Evolutionary conservation across 1,284 basidiomycete species (phyloP).

Genomic region (Caloboletus inedulis): DNA sequence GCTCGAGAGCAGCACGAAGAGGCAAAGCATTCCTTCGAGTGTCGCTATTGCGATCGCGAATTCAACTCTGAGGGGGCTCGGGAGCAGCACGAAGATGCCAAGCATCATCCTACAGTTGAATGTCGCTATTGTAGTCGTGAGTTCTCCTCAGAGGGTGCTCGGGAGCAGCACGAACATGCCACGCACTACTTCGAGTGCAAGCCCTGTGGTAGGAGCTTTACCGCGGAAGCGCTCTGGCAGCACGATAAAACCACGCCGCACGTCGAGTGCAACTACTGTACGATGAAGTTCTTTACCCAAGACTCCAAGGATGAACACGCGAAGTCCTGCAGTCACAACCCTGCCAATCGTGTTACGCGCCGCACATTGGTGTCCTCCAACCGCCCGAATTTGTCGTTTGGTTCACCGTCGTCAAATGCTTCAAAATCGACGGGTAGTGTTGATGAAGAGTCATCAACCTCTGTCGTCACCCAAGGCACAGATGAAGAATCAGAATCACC

Average conservation of each 20-base stretch:
- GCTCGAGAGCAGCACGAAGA: slow-evolving; percentile 4
- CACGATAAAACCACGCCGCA: slow-evolving; percentile 14
- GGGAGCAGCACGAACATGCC: background rate
- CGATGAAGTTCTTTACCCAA: background rate
- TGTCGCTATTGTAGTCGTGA: background rate
- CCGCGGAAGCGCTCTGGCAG: background rate
- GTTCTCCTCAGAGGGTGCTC: too few relatives aligned
- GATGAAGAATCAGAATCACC: background rate
- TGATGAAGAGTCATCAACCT: background rate
- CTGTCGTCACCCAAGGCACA: background rate
- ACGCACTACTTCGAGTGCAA: slow-evolving; percentile 11
- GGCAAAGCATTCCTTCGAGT: slow-evolving; percentile 17
- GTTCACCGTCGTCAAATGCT: background rate
- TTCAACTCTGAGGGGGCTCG: slow-evolving; percentile 12
- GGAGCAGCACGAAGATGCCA: slow-evolving; percentile 11
- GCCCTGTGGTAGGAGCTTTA: slow-evolving; percentile 11
- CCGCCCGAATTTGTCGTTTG: too few relatives aligned
- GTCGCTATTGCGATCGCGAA: slow-evolving; percentile 1
- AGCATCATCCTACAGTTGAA: background rate
- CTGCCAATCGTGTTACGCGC: background rate
- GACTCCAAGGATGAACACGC: slow-evolving; percentile 11
- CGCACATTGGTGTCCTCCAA: too few relatives aligned
- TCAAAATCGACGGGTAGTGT: background rate
- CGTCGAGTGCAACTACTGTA: slow-evolving; percentile 20
- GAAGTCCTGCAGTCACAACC: slow-evolving; percentile 1